Evolutionary conservation across 495 filamentous ascomycete genomes (phyloP).

Genomic region (Chaetomium cochliodes): DNA sequence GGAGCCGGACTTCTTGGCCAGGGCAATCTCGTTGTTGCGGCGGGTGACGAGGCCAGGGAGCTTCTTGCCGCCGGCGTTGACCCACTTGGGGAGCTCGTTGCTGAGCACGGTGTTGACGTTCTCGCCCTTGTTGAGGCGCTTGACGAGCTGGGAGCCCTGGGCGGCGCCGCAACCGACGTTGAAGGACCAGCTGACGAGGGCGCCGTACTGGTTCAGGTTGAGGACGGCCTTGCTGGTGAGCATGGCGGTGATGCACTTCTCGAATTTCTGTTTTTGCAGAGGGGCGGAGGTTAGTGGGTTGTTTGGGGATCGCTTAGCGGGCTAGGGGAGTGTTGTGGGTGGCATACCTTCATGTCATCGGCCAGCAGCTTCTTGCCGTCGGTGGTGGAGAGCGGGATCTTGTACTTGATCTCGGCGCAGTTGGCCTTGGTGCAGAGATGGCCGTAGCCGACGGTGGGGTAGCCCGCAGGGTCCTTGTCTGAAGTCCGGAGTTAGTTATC

Average conservation of each 20-base stretch:
- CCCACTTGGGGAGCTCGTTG: slow-evolving; percentile 51
- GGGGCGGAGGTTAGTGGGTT: background rate
- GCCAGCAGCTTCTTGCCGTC: slow-evolving; percentile 44
- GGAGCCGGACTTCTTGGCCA: slow-evolving; percentile 37
- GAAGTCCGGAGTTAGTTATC: background rate
- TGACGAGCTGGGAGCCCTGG: slow-evolving; percentile 40
- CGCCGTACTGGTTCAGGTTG: slow-evolving; percentile 53
- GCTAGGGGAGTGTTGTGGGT: background rate
- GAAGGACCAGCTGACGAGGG: slow-evolving; percentile 50
- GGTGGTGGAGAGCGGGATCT: slow-evolving; percentile 43
- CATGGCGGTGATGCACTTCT: slow-evolving; percentile 42
- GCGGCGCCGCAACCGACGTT: slow-evolving; percentile 53
- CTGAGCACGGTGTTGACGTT: slow-evolving; percentile 40
- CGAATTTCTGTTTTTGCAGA: slow-evolving; percentile 13
- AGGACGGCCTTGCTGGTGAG: slow-evolving; percentile 39
- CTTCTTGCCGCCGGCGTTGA: slow-evolving; percentile 41
- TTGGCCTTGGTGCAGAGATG: slow-evolving; percentile 46
- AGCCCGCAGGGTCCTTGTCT: slow-evolving; percentile 46
- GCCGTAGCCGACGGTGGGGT: slow-evolving; percentile 54
- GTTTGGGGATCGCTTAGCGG: background rate
- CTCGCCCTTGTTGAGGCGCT: slow-evolving; percentile 49
- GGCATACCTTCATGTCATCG: slow-evolving; percentile 41
- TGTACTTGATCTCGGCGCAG: slow-evolving; percentile 48
- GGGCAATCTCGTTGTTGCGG: slow-evolving; percentile 44
- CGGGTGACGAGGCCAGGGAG: slow-evolving; percentile 43